Evolutionary conservation across 305 asterid species (phyloP).

Genomic region (Petunia hybrid): DNA sequence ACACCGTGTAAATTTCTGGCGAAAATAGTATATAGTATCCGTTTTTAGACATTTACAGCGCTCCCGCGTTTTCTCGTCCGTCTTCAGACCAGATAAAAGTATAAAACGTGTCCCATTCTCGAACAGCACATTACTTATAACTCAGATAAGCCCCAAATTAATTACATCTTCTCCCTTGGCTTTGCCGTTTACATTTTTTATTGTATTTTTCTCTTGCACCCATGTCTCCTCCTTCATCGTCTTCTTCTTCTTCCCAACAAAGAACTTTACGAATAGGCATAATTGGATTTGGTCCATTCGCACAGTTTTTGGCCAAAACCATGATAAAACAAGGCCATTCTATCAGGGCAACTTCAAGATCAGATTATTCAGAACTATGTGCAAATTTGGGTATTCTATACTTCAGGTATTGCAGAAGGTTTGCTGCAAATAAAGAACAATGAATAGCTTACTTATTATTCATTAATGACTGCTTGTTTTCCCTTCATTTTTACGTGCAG

Average conservation of each 20-base stretch:
- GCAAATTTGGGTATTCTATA: constrained; percentile 62
- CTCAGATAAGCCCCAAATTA: background rate
- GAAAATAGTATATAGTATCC: background rate
- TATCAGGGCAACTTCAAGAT: constrained; percentile 74
- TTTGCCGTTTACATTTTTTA: background rate
- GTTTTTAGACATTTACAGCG: background rate
- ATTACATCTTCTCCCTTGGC: background rate
- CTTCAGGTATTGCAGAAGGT: constrained; percentile 52
- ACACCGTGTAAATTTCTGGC: too few species aligned
- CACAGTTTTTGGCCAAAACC: constrained; percentile 70
- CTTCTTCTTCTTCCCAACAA: constrained; percentile 40
- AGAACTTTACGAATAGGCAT: constrained; percentile 66
- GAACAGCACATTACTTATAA: background rate
- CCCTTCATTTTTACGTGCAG: constrained; percentile 39
- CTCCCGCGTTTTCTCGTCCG: background rate
- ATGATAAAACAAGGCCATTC: constrained; percentile 73
- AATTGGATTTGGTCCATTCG: constrained; percentile 85
- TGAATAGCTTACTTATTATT: background rate
- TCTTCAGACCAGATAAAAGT: background rate
- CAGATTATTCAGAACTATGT: constrained; percentile 72
- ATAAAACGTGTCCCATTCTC: background rate
- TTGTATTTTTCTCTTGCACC: background rate
- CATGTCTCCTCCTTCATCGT: constrained; percentile 46
- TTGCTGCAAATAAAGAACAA: background rate
- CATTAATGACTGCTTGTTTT: background rate